These are phyloP conservation scores for Fonsecaea multimorphosa DNA, from an alignment of 2,329 filamentous ascomycete species.

Conservation along the genomic window DNA sequence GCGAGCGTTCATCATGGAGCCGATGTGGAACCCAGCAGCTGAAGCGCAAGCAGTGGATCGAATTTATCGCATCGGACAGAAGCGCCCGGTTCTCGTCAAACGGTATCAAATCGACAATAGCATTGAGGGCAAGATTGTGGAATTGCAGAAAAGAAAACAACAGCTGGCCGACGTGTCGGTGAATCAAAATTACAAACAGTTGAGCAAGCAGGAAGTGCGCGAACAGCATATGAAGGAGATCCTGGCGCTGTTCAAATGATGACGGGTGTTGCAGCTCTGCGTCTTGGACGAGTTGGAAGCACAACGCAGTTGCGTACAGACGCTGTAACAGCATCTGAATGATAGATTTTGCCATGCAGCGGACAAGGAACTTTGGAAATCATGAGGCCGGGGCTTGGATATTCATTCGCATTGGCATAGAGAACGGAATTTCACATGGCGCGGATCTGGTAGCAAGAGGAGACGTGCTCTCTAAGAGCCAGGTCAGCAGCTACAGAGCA, in stretches of 20 bases:
- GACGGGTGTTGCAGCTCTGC: neutral
- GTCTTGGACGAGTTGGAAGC: constrained; percentile 3
- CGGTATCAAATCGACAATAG: constrained; percentile 88
- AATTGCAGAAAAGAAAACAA: constrained; percentile 90
- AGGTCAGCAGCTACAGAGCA: neutral
- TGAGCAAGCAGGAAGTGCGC: constrained; percentile 39
- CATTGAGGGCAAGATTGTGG: constrained; percentile 92
- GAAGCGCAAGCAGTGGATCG: constrained; percentile 95
- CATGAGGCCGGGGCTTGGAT: neutral
- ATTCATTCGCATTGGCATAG: neutral
- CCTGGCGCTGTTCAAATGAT: constrained; percentile 39
- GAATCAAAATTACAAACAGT: constrained; percentile 60
- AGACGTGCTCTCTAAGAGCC: neutral
- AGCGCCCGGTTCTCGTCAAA: constrained; percentile 81
- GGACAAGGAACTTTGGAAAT: too few species aligned
- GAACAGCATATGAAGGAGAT: constrained; percentile 40
- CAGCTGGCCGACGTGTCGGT: constrained; percentile 86
- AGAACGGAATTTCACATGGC: neutral
- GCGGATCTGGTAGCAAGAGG: neutral
- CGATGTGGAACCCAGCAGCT: constrained; percentile 93
- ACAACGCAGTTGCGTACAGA: neutral
- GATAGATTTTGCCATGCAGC: neutral
- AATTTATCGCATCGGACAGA: constrained; percentile 89
- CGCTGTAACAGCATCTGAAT: neutral
- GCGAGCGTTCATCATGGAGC: constrained; percentile 95